These are phyloP conservation scores for Tulasnella sp. DNA, from an alignment of 768 basidiomycete species.

Conservation along the genomic window DNA sequence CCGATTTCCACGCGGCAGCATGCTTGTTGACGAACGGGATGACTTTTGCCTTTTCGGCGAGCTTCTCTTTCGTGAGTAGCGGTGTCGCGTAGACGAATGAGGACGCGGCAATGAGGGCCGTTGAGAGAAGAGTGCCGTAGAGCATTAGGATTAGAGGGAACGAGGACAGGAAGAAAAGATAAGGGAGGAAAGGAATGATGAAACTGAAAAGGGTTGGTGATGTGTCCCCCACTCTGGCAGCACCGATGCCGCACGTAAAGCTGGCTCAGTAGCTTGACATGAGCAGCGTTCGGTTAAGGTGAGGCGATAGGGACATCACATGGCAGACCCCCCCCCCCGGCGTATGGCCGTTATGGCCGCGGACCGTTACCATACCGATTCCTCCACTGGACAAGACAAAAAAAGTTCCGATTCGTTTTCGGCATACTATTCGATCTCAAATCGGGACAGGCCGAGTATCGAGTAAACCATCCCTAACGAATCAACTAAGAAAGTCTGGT, in stretches of 20 bases:
- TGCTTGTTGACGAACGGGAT: conserved; percentile 8
- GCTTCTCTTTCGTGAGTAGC: neutral
- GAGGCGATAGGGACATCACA: no score
- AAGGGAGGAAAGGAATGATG: neutral
- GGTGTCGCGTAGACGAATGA: neutral
- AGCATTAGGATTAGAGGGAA: neutral
- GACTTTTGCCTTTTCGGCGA: neutral
- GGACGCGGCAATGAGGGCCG: neutral
- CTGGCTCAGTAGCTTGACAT: no score
- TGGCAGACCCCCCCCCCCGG: no score
- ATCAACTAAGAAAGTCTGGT: neutral
- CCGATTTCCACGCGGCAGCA: neutral
- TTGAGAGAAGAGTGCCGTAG: neutral
- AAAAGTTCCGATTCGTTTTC: no score
- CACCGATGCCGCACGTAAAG: no score
- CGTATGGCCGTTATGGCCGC: no score
- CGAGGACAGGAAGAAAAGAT: no score
- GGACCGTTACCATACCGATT: no score
- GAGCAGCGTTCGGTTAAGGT: no score
- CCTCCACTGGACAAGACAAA: no score
- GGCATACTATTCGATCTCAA: no score
- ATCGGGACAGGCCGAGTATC: neutral
- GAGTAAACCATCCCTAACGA: neutral
- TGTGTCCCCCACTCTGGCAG: no score
- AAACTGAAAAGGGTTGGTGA: neutral